A percentile compares a stretch with the other conserved stretches of the same genome.
Conservation (phyloP, 352 stramenopile genomes). For the Phytopythium kandeliae region DNA sequence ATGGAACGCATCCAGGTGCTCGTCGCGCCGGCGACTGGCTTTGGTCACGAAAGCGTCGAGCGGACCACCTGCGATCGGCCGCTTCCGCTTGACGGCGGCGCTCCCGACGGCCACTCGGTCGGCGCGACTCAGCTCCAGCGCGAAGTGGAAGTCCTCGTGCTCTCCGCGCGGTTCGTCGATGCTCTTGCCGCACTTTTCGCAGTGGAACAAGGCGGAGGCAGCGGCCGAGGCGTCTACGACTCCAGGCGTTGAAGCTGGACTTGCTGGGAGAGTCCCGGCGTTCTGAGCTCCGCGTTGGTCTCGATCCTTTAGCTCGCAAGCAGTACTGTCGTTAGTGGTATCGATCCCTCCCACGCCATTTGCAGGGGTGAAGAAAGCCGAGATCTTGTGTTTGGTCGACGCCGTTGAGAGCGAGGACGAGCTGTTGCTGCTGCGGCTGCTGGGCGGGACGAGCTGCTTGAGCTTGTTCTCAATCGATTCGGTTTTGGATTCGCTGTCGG, state of each 20-base stretch:
- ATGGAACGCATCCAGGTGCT: background rate
- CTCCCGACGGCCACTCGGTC: slow-evolving; percentile 13
- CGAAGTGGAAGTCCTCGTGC: slow-evolving; percentile 59
- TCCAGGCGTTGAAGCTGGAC: slow-evolving; percentile 11
- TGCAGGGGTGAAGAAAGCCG: slow-evolving; percentile 34
- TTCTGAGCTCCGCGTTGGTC: background rate
- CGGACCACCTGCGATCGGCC: slow-evolving; percentile 23
- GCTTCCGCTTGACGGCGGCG: background rate
- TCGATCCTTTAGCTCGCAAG: background rate
- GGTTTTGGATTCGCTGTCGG: slow-evolving; percentile 7
- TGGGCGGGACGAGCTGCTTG: background rate
- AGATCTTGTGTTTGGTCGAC: slow-evolving; percentile 47
- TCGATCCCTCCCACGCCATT: background rate
- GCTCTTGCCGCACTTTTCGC: slow-evolving; percentile 25
- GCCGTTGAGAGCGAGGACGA: too few species aligned
- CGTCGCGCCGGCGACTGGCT: background rate
- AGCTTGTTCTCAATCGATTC: background rate
- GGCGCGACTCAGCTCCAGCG: slow-evolving; percentile 30
- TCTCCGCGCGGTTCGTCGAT: slow-evolving; percentile 31
- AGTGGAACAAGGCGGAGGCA: slow-evolving; percentile 26
- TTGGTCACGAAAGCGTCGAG: slow-evolving; percentile 40
- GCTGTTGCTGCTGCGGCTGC: background rate
- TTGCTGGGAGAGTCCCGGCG: background rate
- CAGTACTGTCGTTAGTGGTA: background rate
- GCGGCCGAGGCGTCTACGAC: slow-evolving; percentile 9